Conservation (phyloP, 1,284 basidiomycete genomes). For the Mycena sp. region DNA sequence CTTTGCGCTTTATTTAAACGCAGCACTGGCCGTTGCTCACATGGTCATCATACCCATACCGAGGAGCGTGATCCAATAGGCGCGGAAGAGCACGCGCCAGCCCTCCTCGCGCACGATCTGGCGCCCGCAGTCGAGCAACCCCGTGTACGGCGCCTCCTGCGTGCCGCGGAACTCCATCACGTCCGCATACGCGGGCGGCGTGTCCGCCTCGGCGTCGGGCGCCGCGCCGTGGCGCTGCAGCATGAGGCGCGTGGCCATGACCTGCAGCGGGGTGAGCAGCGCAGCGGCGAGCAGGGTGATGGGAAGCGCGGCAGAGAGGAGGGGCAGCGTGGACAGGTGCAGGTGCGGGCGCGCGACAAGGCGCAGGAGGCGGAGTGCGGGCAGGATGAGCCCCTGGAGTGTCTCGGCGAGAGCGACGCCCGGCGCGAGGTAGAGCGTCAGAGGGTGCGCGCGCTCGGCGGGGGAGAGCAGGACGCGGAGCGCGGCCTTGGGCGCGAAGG, state of each 20-base stretch:
- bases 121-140: slow-evolving; percentile 8
- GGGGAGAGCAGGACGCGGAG: slow-evolving; percentile 23
- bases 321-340: neutral
- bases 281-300: neutral
- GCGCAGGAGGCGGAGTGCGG: neutral
- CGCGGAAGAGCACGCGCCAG: slow-evolving; percentile 5
- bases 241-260: slow-evolving; percentile 17
- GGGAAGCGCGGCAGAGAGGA: neutral
- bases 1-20: too few relatives aligned
- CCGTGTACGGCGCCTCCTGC: slow-evolving; percentile 18
- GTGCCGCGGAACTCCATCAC: slow-evolving; percentile 15
- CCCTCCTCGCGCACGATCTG: slow-evolving; percentile 19
- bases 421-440: slow-evolving; percentile 23
- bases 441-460: slow-evolving; percentile 16
- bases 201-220: neutral
- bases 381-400: neutral
- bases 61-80: slow-evolving; percentile 16
- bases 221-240: slow-evolving; percentile 13
- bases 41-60: too few relatives aligned
- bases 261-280: slow-evolving; percentile 14
- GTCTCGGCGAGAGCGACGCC: slow-evolving; percentile 12
- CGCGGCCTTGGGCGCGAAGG: slow-evolving; percentile 8
- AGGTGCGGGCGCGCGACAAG: neutral
- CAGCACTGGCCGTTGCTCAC: too few relatives aligned
- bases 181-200: neutral